phyloP scores from a whole-genome alignment of 768 basidiomycete species.

The Daedaleopsis nitida region DNA sequence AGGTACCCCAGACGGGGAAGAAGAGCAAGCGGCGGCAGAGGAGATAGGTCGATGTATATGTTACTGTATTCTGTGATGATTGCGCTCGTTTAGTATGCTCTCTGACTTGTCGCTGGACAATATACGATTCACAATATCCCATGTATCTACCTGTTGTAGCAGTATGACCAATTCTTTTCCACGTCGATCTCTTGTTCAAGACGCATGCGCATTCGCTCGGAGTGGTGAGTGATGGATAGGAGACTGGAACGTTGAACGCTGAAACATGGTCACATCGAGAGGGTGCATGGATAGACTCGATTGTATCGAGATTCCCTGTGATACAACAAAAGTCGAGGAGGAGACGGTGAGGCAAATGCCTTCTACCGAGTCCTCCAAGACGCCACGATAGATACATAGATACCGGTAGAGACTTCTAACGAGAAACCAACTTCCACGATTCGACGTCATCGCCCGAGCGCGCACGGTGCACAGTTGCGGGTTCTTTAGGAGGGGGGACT shows the following conservation, averaged over 20 bases:
- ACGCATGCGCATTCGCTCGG: no score
- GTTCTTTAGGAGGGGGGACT: constrained; percentile 15
- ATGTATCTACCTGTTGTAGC: neutral
- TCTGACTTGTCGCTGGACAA: neutral
- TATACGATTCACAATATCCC: neutral
- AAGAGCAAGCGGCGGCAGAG: constrained; percentile 18
- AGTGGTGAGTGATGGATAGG: no score
- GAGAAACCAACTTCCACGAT: neutral
- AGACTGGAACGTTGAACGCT: no score
- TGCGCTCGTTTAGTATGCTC: neutral
- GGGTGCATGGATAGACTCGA: no score
- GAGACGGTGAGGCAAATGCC: neutral
- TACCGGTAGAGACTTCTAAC: neutral
- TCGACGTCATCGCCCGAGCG: neutral
- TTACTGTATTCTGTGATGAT: neutral
- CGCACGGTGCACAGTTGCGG: no score
- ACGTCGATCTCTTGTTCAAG: neutral
- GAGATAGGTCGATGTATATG: neutral
- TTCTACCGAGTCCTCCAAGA: neutral
- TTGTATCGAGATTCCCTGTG: no score
- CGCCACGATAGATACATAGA: neutral
- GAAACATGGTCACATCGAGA: no score
- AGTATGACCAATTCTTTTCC: neutral
- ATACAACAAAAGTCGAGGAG: no score
- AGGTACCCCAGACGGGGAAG: constrained; percentile 31